Base-by-base conservation (phyloP, 2,329 filamentous ascomycete species). In the Diplodia mutila region DNA sequence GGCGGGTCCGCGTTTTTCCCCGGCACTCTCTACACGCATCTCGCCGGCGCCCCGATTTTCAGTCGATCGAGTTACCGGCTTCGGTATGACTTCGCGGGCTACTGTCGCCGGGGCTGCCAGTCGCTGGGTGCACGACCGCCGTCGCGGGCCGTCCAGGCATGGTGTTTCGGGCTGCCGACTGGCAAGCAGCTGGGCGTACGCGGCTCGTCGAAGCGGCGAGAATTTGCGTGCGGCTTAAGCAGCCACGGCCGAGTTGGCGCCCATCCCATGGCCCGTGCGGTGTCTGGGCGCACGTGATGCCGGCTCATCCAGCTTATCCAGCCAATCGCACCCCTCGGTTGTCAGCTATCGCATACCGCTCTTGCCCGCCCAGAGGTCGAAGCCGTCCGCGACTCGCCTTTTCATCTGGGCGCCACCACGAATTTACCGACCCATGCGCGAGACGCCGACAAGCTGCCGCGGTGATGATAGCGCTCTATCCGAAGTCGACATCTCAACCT, bases 51-150 rank as follows among this genome's bases (percentile, higher is more conserved):
- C 59, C 59, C 59, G 29, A 25, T 63, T 63, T 51, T 51, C 27
- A 51, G 59, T 51, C 59, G 59, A 63, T 63, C 59, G 59, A 63
- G 59, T 63, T 63, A 9, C 59, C 59, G n/a, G 29, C 42, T 49
- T 51, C 14, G 46, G 59, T n/a, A 63, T 51, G 46, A 8, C 46
- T 25, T 27, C n/a, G 4, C 2, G 16, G 16, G 7, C 55, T 21
- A 37, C 16, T 4, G 18, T 37, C 14, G 55, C 55, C 18, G 34
- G 54, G 12, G 9, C 12, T 16, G 12, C 18, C 54, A 57, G 32
- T 23, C n/a, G 34, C 6, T 23, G 12, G 16, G 23, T 3, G 23
- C 54, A 23, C 21, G 2, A 12, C 18, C 5, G 32, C 29, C 12
- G 4, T 8, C 12, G 1, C 39, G 12, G 25, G 32, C n/a, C 16